Evolutionary conservation across 202 grass and related monocot species (phyloP), one percentile per base, ranked within the genome.

Genomic region (Panicum hallii): DNA sequence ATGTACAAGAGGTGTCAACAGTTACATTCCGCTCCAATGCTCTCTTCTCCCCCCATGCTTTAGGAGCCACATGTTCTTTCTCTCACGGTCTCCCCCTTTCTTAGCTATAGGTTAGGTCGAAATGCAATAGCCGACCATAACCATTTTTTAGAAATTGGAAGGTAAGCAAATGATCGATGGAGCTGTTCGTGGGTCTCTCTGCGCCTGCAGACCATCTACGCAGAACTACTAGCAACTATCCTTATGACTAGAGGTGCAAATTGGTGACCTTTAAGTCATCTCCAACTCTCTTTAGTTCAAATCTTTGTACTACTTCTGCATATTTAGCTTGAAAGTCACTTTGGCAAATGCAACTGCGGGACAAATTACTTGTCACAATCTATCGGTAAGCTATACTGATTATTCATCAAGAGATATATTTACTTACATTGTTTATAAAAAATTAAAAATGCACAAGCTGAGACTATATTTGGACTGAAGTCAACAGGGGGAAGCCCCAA

Each of bases 21-120:
- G 22, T 38, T 70, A 26, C 13, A 61, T 49, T 78, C 74, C 4
- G 61, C 7, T 42, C 1, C 30, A 78, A 41, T 70, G 40, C 5
- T 38, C 43, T 62, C 32, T 61, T 43, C 32, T 60, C 32, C 43
- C 17, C 19, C 65, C 15, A 48, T 16, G 42, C 63, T 60, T 44
- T 85, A 42, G 3, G 13, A 57, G 67, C 36, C 20, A 47, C 23
- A 8, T 58, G 16, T 63, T 55, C n/a, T 71, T 36, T 53, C 17
- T 40, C 13, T 42, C 6, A 0, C 32, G 32, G 32, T 32, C 32
- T 32, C 32, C 16, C 42, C 15, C 28, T 17, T 57, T 9, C 14
- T 47, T 54, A 73, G 41, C 50, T 56, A 56, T 15, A 74, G 26
- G 58, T 80, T 86, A 73, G 77, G 84, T 56, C 68, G 47, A 79